Evolutionary conservation across 352 stramenopile species (phyloP), one percentile per base, ranked within the genome.

Genomic region (Pythium pyrilobum): DNA sequence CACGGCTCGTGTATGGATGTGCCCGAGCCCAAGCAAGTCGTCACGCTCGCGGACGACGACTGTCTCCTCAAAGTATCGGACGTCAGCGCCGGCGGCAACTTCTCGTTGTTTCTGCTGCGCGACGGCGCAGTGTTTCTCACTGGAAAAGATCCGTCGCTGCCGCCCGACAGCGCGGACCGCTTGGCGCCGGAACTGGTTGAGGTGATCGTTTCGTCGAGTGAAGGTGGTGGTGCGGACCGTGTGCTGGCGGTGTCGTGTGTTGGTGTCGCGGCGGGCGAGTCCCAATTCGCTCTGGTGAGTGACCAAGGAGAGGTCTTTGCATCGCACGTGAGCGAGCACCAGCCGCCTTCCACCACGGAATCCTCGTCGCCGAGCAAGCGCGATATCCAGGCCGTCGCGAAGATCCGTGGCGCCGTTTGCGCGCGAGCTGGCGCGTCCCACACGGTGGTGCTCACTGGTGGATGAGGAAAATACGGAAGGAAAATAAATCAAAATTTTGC

Each of bases 1-100:
- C 77, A 85, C 28, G 77, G 79, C 9, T 77, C 62, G 18, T 74
- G 60, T 46, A 86, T 87, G 74, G 73, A 92, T 38, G 55, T 82
- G 3, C 62, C 44, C 11, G 60, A 75, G 9, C 81, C 81, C 3
- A 82, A 67, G 51, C 78, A 85, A 49, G 67, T 92, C 33, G 64
- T 87, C 57, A 63, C 73, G 12, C 61, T 89, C 23, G 66, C 81
- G 2, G 45, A 60, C 15, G 46, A 63, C 48, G 49, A 46, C 9
- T 24, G 33, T 9, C 33, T 24, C 1, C 56, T 59, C 32, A 47
- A 47, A 15, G 56, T 64, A 15, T 42, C 45, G 6, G 56, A 67
- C 23, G 55, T 43, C 12, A 63, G 49, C 27, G 59, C 47, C 18
- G 64, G 64, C 2, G 60, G 48, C 2, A 43, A 31, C 9, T 71